A percentile compares a stretch with the other conserved stretches of the same genome.
These are phyloP conservation scores for Claviceps arundinis DNA, from an alignment of 2,329 filamentous ascomycete species.

Conservation along the genomic window DNA sequence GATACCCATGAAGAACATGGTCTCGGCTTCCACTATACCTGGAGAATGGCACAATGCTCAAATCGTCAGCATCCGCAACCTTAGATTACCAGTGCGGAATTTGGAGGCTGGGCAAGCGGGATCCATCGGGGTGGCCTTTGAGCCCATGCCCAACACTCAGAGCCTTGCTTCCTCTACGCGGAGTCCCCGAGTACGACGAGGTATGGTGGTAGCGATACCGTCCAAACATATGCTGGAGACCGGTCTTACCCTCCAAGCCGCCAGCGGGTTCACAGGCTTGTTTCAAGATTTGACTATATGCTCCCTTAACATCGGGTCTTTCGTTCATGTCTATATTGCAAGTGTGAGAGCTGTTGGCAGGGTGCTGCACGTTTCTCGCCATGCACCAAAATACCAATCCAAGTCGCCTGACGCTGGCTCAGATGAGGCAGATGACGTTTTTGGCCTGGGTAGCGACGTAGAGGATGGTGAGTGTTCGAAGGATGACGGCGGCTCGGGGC, in stretches of 20 bases:
- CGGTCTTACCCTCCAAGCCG: constrained; percentile 46
- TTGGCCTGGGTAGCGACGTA: constrained; percentile 38
- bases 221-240: constrained; percentile 44
- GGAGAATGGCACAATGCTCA: constrained; percentile 69
- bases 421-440: constrained; percentile 39
- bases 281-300: constrained; percentile 54
- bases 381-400: constrained; percentile 12
- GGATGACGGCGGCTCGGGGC: constrained; percentile 11
- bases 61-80: constrained; percentile 75
- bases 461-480: constrained; percentile 21
- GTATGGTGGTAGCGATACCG: constrained; percentile 65
- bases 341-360: constrained; percentile 75
- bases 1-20: constrained; percentile 37
- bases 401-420: constrained; percentile 10
- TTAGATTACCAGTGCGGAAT: constrained; percentile 67
- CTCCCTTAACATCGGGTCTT: constrained; percentile 50
- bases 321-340: constrained; percentile 74
- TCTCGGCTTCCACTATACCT: constrained; percentile 37
- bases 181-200: constrained; percentile 48
- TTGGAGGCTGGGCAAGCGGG: constrained; percentile 75
- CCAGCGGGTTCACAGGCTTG: constrained; percentile 55
- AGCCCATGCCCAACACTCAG: constrained; percentile 13
- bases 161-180: constrained; percentile 6
- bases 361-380: constrained; percentile 42
- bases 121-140: constrained; percentile 67